Evolutionary conservation across 495 filamentous ascomycete species (phyloP).

Genomic region (Xylaria intraflava): DNA sequence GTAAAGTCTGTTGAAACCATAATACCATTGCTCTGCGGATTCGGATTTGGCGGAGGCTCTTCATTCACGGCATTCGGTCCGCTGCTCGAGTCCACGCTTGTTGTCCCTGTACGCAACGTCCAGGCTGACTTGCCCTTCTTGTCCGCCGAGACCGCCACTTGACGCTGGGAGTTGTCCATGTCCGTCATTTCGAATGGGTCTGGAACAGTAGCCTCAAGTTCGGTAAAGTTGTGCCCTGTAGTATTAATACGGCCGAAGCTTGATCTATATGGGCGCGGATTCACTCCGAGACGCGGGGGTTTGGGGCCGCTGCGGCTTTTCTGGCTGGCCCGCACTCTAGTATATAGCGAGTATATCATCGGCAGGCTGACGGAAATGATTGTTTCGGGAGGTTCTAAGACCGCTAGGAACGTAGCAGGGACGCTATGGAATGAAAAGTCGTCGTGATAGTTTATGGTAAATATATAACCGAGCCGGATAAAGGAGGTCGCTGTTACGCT

Average conservation of each 20-base stretch:
- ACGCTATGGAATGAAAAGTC: conserved; percentile 13
- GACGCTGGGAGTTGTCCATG: not conserved
- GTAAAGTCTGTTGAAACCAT: conserved; percentile 8
- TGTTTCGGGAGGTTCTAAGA: conserved; percentile 3
- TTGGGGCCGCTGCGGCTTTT: not conserved
- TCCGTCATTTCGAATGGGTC: conserved; percentile 11
- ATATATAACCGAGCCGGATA: conserved; percentile 7
- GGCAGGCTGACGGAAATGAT: conserved; percentile 10
- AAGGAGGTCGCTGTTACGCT: conserved; percentile 7
- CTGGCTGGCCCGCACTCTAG: not conserved
- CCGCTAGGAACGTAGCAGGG: conserved; percentile 2
- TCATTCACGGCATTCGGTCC: conserved; percentile 1
- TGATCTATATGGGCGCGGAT: conserved; percentile 1
- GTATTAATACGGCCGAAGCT: conserved; percentile 1
- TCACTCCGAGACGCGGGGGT: not conserved
- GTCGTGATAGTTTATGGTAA: conserved; percentile 10
- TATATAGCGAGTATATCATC: conserved; percentile 6
- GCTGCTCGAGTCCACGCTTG: not conserved
- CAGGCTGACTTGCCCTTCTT: not conserved
- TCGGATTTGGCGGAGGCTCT: not conserved
- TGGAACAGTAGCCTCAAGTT: not conserved
- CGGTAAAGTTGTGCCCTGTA: not conserved
- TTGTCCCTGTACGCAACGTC: not conserved
- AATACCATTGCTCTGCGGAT: not conserved
- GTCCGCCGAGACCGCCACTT: conserved; percentile 4